phyloP scores from a whole-genome alignment of 1,284 basidiomycete species.

The Boletus sp. region DNA sequence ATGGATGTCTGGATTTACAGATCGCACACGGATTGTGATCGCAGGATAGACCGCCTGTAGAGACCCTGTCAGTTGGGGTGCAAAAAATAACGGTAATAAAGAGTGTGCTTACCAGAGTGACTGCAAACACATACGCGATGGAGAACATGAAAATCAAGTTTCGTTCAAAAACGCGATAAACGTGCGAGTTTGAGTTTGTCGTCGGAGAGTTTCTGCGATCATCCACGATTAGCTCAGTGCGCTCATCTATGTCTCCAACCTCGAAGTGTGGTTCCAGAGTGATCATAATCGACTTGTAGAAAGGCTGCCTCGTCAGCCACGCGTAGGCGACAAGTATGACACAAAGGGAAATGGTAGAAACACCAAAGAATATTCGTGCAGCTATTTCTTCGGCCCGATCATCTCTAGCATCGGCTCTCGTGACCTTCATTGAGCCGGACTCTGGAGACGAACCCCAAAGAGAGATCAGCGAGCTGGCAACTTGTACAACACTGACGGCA shows the following conservation, averaged over 20 bases:
- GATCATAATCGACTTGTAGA: conserved; percentile 51
- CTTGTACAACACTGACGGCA: conserved; percentile 65
- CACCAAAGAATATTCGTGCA: conserved; percentile 67
- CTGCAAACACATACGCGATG: conserved; percentile 69
- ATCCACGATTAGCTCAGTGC: conserved; percentile 34
- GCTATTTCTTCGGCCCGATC: conserved; percentile 54
- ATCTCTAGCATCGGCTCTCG: conserved; percentile 22
- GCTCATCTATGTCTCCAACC: conserved; percentile 29
- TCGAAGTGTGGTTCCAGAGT: conserved; percentile 37
- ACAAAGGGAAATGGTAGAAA: conserved; percentile 64
- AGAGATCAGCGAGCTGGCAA: conserved; percentile 58
- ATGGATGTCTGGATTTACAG: conserved; percentile 56
- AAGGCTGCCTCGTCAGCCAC: conserved; percentile 55
- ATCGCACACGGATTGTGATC: conserved; percentile 71
- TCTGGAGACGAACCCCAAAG: conserved; percentile 41
- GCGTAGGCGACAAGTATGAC: conserved; percentile 47
- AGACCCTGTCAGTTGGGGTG: conserved; percentile 4
- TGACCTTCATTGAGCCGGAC: conserved; percentile 2
- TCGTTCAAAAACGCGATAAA: conserved; percentile 54
- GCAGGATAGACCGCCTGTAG: conserved; percentile 79
- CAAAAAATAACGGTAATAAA: background rate
- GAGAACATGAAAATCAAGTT: conserved; percentile 72
- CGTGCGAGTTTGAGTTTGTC: conserved; percentile 37
- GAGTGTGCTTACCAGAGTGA: conserved; percentile 65
- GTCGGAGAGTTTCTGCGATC: conserved; percentile 22